Evolutionary conservation across 192 early-diverging fungal genomes (phyloP), one percentile per base, ranked within the genome.

Genomic region (Thamnidium elegans): DNA sequence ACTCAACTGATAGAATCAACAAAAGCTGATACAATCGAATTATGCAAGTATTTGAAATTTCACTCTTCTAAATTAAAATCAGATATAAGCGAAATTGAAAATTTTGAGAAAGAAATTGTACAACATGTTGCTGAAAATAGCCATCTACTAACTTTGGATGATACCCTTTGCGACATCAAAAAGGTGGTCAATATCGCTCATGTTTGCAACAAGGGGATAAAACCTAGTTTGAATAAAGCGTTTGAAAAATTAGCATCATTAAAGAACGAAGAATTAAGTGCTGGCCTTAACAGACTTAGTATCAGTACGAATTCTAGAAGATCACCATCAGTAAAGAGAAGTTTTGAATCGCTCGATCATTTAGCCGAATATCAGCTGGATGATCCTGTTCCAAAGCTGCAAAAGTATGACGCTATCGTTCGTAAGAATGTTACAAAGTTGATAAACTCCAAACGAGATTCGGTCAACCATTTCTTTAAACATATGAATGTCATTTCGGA

Each of bases 271-370:
- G 26, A 26, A 26, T 3, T 26, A 26, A 26, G 13, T 53, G 2
- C 69, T 62, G 7, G 13, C 59, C 3, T 47, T 13, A 26, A 44
- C 69, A 1, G 23, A 59, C 2, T 44, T 52, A 7, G 17, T 46
- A 4, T 26, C 59, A 23, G 48, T 10, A 39, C n/a, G 0, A 3
- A 4, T n/a, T 50, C 34, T 17, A 20, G 45, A 5, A 43, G 8
- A 20, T 7, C n/a, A 17, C 6, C 42, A 9, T 43, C 66, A 26
- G 26, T 26, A 21, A 73, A 62, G 14, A 69, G 73, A 8, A 70
- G 69, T 2, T 52, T 80, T 1, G 80, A 84, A 45, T 70, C 80
- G n/a, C 59, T 84, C 23, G 67, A 72, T 4, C 73, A 75, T 34
- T 66, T 84, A 15, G 80, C 80, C 0, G 62, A 70, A 0, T 72